Base-by-base conservation (phyloP, 2,329 filamentous ascomycete genomes). In the Fusarium odoratissimum region DNA sequence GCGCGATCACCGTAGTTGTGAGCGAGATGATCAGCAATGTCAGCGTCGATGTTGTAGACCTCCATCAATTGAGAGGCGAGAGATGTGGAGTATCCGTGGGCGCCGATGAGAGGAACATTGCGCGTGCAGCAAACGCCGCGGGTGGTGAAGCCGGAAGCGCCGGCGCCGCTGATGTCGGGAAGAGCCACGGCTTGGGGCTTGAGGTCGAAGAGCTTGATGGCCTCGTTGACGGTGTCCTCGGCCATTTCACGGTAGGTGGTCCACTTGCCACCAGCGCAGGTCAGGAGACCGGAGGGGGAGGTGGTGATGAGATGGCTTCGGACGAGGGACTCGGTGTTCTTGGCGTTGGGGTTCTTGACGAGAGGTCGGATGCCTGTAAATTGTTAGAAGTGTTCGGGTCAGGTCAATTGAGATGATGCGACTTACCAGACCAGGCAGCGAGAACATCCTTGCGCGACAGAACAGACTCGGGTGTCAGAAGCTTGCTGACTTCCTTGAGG, bases 171-270 rank as follows among this genome's bases (percentile, higher is more conserved):
- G 73, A 95, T 89, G 64, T 91, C 89, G 16, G 91, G 90, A 58
- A 90, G 82, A 25, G 83, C 65, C 19, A 91, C 78, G 30, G 86
- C 81, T 13, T 82, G 81, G 9, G 91, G 83, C 56, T 84, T 81
- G 33, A 95, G 86, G 42, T 84, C 80, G 80, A 94, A 95, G 56
- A 88, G 85, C 69, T 87, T 84, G 82, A 95, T 87, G 33, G 93
- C 93, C 77, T 94, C 91, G 78, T 95, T 93, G 69, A 96, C 93
- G 52, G 92, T 92, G 77, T 95, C 93, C 81, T 96, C 92, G 58
- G 93, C 92, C 93, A 96, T 96, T 80, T 95, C 92, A 61, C 93
- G 92, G 83, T 95, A 96, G 16, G 93, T 96, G 10, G 93, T 96
- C 93, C 93, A 95, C 83, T 95, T 96, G 70, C 93, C 93, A 75